Evolutionary conservation across 176 grass and related monocot species (phyloP).

Genomic region (Secale cereale): DNA sequence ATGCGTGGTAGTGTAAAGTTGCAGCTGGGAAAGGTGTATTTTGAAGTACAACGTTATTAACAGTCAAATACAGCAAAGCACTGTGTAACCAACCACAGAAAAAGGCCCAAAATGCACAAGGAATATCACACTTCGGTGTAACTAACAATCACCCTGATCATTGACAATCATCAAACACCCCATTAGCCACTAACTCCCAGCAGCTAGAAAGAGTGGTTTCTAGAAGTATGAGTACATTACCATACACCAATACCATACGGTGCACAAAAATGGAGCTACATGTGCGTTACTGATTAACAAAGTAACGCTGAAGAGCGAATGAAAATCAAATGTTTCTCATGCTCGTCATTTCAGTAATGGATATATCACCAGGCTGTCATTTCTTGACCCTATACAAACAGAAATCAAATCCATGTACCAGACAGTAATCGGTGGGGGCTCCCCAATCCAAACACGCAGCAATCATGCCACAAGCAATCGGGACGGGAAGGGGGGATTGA

Average conservation of each 20-base stretch:
- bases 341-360: conserved; percentile 6
- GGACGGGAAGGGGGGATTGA: neutral
- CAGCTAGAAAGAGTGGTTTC: neutral
- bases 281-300: neutral
- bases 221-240: neutral
- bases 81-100: neutral
- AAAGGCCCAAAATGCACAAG: conserved; percentile 1
- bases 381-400: neutral
- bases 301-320: neutral
- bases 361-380: neutral
- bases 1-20: neutral
- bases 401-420: neutral
- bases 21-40: neutral
- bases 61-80: neutral
- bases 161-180: conserved; percentile 1
- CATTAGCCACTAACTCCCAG: conserved; percentile 5
- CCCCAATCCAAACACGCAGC: conserved; percentile 5
- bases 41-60: neutral
- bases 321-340: neutral
- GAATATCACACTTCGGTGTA: neutral
- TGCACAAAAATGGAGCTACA: neutral
- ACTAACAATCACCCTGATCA: neutral
- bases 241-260: neutral
- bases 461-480: neutral
- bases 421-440: neutral